Evolutionary conservation across 805 yeast genomes (phyloP).

Genomic region (Myxozyma neotropica): DNA sequence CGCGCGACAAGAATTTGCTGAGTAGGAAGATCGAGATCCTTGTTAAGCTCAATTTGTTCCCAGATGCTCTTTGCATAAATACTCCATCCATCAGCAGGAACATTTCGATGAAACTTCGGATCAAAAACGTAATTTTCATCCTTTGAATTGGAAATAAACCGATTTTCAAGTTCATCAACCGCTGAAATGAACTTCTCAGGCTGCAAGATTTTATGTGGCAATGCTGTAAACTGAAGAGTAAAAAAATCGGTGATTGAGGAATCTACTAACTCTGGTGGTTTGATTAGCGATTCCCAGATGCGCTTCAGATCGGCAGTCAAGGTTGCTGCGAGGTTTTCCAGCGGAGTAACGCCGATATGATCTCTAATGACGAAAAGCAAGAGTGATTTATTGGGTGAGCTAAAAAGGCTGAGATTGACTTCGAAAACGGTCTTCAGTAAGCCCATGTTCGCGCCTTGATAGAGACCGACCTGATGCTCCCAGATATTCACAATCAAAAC

Average conservation of each 20-base stretch:
- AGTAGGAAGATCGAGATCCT: slow-evolving; percentile 93
- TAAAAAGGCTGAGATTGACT: slow-evolving; percentile 81
- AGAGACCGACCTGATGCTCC: slow-evolving; percentile 96
- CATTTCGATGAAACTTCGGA: slow-evolving; percentile 72
- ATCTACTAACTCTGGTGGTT: slow-evolving; percentile 65
- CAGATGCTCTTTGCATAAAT: slow-evolving; percentile 87
- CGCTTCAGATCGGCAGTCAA: slow-evolving; percentile 68
- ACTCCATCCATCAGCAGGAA: slow-evolving; percentile 97
- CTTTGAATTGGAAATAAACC: slow-evolving; percentile 46
- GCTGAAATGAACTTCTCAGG: slow-evolving; percentile 67
- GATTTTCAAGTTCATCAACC: slow-evolving; percentile 63
- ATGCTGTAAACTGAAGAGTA: slow-evolving; percentile 76
- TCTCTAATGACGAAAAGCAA: slow-evolving; percentile 89
- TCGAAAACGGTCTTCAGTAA: slow-evolving; percentile 93
- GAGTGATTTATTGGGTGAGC: slow-evolving; percentile 52
- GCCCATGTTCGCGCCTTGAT: slow-evolving; percentile 98
- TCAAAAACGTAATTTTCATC: slow-evolving; percentile 54
- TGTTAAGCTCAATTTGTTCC: slow-evolving; percentile 90
- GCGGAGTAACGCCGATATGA: slow-evolving; percentile 84
- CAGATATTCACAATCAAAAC: slow-evolving; percentile 88
- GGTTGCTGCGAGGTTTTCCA: slow-evolving; percentile 68
- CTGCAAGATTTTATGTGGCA: slow-evolving; percentile 84
- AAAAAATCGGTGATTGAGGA: slow-evolving; percentile 72
- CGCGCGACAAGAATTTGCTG: slow-evolving; percentile 94
- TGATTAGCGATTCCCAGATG: slow-evolving; percentile 77